Base-by-base conservation (phyloP, 257 asterid species). In the Catharanthus roseus region DNA sequence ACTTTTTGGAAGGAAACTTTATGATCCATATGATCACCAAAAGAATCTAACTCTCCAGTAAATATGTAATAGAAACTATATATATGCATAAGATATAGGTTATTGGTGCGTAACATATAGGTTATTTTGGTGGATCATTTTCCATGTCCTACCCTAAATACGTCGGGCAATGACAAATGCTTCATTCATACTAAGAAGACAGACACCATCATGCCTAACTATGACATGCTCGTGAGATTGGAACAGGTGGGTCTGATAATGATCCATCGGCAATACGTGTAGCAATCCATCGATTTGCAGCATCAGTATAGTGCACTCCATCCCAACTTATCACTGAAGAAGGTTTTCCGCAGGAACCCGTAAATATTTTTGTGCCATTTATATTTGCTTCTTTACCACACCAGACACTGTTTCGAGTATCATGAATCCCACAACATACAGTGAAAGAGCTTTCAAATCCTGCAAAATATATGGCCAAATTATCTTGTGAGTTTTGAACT, bases 341-440 rank as follows among this genome's bases (percentile, higher is more conserved):
- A 53, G 60, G 87, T 36, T 83, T 66, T 44, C 70, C 31, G 72
- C 95, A 89, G 28, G 96, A 79, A 44, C 68, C 88, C 0, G 88
- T 87, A 38, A 24, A 61, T 7, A 87, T 84, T 76, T 83, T 75
- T 13, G 44, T 85, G 0, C 87, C 95, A n/a, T 85, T 87, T 23
- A 84, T 82, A 3, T 0, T 73, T 72, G 83, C 88, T 65, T 39
- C 83, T 13, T 3, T 18, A 5, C 60, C 26, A 24, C 80, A 75
- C 49, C 95, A 90, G 45, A 92, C 86, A 80, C 79, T 88, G 24
- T 75, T 70, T 26, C 74, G 85, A 0, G 72, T 73, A 16, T 85
- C 88, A 68, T 86, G 90, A 29, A 75, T 58, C 8, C 96, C 92
- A 51, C 95, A 89, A 34, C 92, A 87, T 24, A 83, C 78, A 9